phyloP scores from a whole-genome alignment of 371 early-diverging fungal genomes.

The Coelomomyces lativittatus region DNA sequence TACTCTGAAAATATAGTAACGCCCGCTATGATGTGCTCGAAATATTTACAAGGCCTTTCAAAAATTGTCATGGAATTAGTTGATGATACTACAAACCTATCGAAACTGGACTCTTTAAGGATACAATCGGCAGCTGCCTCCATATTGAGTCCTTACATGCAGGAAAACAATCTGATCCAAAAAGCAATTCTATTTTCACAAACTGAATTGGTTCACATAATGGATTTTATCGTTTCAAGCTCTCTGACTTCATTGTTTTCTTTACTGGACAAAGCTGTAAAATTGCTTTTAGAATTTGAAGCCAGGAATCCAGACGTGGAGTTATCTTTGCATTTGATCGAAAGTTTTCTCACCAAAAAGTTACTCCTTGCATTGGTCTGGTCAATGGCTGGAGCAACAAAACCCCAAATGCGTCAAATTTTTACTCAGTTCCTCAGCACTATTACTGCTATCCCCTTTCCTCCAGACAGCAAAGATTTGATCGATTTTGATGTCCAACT shows the following conservation, averaged over 20 bases:
- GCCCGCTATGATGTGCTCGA: constrained; percentile 54
- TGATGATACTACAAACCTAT: constrained; percentile 37
- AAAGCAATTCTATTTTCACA: constrained; percentile 18
- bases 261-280: constrained; percentile 68
- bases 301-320: constrained; percentile 78
- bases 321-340: constrained; percentile 54
- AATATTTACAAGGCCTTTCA: constrained; percentile 66
- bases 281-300: constrained; percentile 73
- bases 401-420: constrained; percentile 49
- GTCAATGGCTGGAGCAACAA: constrained; percentile 86
- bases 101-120: constrained; percentile 12
- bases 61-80: constrained; percentile 59
- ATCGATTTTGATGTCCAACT: constrained; percentile 80
- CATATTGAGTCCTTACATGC: constrained; percentile 52
- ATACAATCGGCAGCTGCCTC: constrained; percentile 59
- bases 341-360: constrained; percentile 59
- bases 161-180: constrained; percentile 25
- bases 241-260: constrained; percentile 74
- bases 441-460: constrained; percentile 62
- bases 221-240: constrained; percentile 85
- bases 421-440: constrained; percentile 68
- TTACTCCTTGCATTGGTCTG: constrained; percentile 69
- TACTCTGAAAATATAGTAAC: constrained; percentile 81
- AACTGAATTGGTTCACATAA: constrained; percentile 63
- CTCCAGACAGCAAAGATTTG: constrained; percentile 37